A percentile compares a stretch with the other conserved stretches of the same genome.
Conservation (phyloP, 495 filamentous ascomycete genomes). For the Jackrogersella multiformis region DNA sequence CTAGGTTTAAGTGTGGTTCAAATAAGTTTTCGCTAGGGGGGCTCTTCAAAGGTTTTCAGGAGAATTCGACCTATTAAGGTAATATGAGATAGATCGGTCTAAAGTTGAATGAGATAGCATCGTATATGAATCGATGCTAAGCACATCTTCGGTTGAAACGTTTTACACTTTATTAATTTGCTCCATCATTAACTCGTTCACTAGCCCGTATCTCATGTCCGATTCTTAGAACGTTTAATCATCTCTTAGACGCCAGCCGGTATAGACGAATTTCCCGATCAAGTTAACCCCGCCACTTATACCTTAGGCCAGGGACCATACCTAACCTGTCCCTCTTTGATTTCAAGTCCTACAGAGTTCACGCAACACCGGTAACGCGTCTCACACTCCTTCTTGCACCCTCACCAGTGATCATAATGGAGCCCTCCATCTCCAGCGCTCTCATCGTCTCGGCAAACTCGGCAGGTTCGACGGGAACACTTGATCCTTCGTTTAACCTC, state of each 20-base stretch:
- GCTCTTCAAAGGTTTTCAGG: not conserved
- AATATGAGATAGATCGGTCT: not conserved
- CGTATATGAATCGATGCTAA: not conserved
- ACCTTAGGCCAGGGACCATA: constrained; percentile 11
- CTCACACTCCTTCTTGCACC: constrained; percentile 84
- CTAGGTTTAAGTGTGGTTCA: not conserved
- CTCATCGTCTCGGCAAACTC: constrained; percentile 86
- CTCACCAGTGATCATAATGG: constrained; percentile 83
- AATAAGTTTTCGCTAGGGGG: not conserved
- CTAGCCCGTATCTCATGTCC: constrained; percentile 28
- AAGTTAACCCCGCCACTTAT: constrained; percentile 9
- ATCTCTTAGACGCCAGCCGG: constrained; percentile 20
- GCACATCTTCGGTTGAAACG: not conserved
- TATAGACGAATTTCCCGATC: constrained; percentile 6
- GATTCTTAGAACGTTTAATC: constrained; percentile 14
- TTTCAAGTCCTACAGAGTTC: constrained; percentile 4
- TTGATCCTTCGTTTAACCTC: constrained; percentile 77
- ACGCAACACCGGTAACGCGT: constrained; percentile 67
- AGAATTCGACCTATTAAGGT: not conserved
- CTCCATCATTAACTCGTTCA: constrained; percentile 33
- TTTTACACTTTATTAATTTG: constrained; percentile 24
- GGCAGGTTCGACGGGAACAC: constrained; percentile 72
- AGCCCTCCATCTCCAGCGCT: constrained; percentile 83
- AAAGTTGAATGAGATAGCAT: not conserved
- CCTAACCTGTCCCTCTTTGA: constrained; percentile 5